A percentile compares a stretch with the other conserved stretches of the same genome.
Conservation (phyloP, 352 stramenopile genomes). For the Hyaloperonospora brassicae region DNA sequence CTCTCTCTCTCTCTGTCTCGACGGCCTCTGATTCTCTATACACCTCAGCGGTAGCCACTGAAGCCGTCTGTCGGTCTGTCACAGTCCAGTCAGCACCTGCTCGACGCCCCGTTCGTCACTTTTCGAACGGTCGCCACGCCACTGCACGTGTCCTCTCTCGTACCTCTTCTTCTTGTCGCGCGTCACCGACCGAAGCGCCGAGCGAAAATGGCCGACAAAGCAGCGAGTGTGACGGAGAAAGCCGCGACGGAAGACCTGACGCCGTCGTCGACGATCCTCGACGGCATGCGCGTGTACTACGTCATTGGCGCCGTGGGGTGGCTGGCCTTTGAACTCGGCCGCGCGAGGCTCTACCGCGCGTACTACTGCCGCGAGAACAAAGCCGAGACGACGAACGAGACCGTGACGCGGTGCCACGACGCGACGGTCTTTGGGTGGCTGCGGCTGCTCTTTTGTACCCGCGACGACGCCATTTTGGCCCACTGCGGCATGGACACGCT, state of each 20-base stretch:
- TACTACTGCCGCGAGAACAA: slow-evolving; percentile 72
- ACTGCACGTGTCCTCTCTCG: no score
- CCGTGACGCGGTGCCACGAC: slow-evolving; percentile 30
- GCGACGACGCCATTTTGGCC: slow-evolving; percentile 62
- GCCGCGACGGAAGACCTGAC: slow-evolving; percentile 42
- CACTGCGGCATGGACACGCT: slow-evolving; percentile 73
- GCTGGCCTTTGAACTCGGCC: slow-evolving; percentile 58
- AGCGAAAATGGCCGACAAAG: slow-evolving; percentile 22
- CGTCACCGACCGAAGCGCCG: no score
- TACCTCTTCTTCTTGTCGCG: no score
- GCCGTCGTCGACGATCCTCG: slow-evolving; percentile 55
- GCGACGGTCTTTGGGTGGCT: slow-evolving; percentile 48
- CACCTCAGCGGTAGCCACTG: no score
- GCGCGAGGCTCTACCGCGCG: slow-evolving; percentile 43
- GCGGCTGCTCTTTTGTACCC: slow-evolving; percentile 41
- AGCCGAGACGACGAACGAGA: slow-evolving; percentile 41
- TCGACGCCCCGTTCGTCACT: no score
- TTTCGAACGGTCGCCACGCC: no score
- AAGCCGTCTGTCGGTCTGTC: no score
- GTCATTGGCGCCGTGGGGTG: slow-evolving; percentile 54
- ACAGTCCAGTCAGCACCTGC: no score
- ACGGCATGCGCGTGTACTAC: slow-evolving; percentile 59
- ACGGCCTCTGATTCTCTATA: no score
- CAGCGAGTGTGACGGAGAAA: slow-evolving; percentile 25
- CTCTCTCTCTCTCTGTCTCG: no score